Evolutionary conservation across 192 early-diverging fungal species (phyloP).

Genomic region (Coemansia sp.): DNA sequence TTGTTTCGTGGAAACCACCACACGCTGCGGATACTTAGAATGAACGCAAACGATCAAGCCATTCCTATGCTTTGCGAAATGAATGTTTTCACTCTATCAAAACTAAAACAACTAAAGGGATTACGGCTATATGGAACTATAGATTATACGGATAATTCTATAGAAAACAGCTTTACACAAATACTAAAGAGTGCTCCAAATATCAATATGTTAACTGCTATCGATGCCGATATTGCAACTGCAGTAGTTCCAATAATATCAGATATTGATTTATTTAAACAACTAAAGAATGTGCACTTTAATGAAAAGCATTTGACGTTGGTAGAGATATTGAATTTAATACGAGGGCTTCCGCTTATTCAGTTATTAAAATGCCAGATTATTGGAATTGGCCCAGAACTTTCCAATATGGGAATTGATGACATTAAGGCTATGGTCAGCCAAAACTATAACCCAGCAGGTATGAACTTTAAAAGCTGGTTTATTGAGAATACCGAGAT

Average conservation of each 20-base stretch:
- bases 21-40: neutral
- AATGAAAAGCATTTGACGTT: neutral
- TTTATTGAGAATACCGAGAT: neutral
- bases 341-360: neutral
- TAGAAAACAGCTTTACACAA: neutral
- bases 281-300: neutral
- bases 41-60: neutral
- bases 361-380: neutral
- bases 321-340: neutral
- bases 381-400: neutral
- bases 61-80: slow-evolving; percentile 5
- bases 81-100: neutral
- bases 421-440: neutral
- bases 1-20: slow-evolving; percentile 21
- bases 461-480: neutral
- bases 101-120: neutral
- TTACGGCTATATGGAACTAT: neutral
- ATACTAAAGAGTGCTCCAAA: neutral
- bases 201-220: neutral
- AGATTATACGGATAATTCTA: neutral
- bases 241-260: neutral
- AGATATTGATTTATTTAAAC: neutral
- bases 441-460: neutral
- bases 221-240: neutral
- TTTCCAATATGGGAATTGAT: neutral